phyloP scores from a whole-genome alignment of 331 rosid species.

The Cucumis variabilis region DNA sequence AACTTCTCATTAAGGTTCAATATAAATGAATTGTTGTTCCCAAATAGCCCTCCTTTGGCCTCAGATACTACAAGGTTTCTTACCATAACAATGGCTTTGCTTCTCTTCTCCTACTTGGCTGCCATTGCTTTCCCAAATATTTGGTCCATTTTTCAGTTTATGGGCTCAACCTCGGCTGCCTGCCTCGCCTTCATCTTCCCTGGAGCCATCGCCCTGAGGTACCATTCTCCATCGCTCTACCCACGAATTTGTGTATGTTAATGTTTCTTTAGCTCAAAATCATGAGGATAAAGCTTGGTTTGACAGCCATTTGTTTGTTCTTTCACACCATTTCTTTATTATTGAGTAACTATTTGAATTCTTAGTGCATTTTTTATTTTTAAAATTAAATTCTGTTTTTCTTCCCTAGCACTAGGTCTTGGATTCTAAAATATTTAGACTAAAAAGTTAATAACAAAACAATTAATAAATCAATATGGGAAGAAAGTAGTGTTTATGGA shows the following conservation, averaged over 20 bases:
- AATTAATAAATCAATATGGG: no score
- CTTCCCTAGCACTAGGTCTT: no score
- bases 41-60: constrained; percentile 55
- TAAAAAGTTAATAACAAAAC: no score
- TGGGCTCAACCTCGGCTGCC: constrained; percentile 84
- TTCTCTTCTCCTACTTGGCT: constrained; percentile 67
- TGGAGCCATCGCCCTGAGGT: constrained; percentile 79
- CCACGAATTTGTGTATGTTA: neutral
- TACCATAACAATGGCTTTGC: constrained; percentile 56
- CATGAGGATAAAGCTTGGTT: neutral
- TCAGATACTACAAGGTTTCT: constrained; percentile 76
- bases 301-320: no score
- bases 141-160: constrained; percentile 88
- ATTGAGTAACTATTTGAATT: no score
- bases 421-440: no score
- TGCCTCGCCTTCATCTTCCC: constrained; percentile 96
- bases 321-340: no score
- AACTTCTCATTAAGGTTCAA: constrained; percentile 88
- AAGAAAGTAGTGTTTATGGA: no score
- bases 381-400: no score
- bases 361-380: no score
- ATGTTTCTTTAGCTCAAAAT: neutral
- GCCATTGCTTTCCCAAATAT: constrained; percentile 89
- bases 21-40: constrained; percentile 81
- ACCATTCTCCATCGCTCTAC: neutral